A percentile compares a stretch with the other conserved stretches of the same genome.
These are phyloP conservation scores for Dendrobium officinale DNA, from an alignment of 106 monocot species.

Conservation along the genomic window DNA sequence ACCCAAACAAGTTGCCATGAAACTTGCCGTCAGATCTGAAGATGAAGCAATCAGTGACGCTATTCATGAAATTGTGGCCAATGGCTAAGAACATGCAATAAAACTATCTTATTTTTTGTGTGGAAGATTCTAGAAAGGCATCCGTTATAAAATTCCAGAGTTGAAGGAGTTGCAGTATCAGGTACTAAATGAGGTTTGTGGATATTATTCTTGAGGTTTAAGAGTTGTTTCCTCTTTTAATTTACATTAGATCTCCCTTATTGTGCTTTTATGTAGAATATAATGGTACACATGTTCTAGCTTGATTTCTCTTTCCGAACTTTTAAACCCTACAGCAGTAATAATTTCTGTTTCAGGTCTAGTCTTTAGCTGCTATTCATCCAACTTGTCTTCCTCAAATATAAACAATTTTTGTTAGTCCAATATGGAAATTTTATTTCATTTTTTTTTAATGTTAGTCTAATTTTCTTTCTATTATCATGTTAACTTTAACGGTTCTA, in stretches of 20 bases:
- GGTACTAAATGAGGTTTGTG: background rate
- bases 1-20: constrained; percentile 93
- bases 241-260: background rate
- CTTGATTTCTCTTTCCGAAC: background rate
- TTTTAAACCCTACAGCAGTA: background rate
- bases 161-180: background rate
- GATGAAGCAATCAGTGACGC: constrained; percentile 24
- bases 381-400: background rate
- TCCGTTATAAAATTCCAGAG: too few relatives aligned
- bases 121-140: too few relatives aligned
- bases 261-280: constrained; percentile 1
- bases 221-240: background rate
- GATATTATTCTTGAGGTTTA: constrained; percentile 4
- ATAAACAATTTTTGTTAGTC: background rate
- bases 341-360: background rate
- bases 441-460: background rate
- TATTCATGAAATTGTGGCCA: constrained; percentile 89
- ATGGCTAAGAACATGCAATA: constrained; percentile 24
- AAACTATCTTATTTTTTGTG: background rate
- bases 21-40: constrained; percentile 88
- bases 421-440: background rate
- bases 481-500: background rate
- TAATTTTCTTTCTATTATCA: background rate
- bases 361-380: background rate
- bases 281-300: background rate